Evolutionary conservation across 257 asterid species (phyloP).

Genomic region (Ilex aquifolium): DNA sequence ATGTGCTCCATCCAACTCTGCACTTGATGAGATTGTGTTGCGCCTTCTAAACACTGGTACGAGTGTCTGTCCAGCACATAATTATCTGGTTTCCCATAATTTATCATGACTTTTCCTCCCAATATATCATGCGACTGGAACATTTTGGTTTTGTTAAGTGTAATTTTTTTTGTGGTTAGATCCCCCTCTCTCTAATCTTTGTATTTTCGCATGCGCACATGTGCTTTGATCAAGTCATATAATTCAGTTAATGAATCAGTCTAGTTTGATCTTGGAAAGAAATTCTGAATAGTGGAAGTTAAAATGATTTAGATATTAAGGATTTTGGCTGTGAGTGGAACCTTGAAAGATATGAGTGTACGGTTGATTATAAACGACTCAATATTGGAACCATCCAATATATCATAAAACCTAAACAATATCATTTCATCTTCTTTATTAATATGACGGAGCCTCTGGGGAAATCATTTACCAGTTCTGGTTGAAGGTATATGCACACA

Average conservation of each 20-base stretch:
- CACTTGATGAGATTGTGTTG: conserved; percentile 93
- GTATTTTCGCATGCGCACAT: not conserved
- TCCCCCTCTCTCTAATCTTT: not conserved
- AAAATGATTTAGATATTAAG: not conserved
- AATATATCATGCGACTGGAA: not conserved
- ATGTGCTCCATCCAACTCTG: conserved; percentile 98
- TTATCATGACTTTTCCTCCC: not conserved
- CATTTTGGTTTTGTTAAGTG: not conserved
- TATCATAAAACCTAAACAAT: not conserved
- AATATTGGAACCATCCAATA: not conserved
- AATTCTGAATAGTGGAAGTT: not conserved
- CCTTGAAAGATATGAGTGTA: not conserved
- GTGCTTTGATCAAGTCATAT: not conserved
- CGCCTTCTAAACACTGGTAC: conserved; percentile 74
- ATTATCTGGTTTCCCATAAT: conserved; percentile 7
- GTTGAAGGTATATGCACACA: too few species aligned
- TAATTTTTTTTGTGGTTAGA: not conserved
- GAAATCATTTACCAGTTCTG: too few species aligned
- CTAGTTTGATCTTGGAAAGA: too few species aligned
- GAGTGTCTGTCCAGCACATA: conserved; percentile 15
- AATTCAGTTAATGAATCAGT: too few species aligned
- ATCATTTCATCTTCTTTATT: too few species aligned
- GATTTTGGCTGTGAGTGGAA: not conserved
- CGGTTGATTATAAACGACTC: not conserved
- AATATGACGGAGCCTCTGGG: too few species aligned